Conservation (phyloP, 2,329 filamentous ascomycete species). For the Seiridium unicorne region DNA sequence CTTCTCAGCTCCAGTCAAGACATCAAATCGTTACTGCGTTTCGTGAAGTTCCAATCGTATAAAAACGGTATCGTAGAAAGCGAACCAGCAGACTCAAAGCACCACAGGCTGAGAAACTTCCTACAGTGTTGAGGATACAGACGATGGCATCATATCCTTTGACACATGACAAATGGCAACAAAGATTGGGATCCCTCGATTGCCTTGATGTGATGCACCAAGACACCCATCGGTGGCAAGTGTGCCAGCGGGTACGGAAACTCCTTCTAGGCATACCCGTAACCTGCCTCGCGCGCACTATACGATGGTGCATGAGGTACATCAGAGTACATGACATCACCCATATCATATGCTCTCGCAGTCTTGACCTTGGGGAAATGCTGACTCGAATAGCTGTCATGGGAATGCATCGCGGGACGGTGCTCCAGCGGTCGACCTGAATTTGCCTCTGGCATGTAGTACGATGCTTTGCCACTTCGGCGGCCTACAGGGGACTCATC, state of each 20-base stretch:
- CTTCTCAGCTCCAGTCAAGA: not conserved
- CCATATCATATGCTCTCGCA: not conserved
- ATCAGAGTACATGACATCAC: slow-evolving; percentile 4
- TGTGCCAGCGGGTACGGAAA: not conserved
- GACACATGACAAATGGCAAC: too few relatives aligned
- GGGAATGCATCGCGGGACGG: slow-evolving; percentile 1
- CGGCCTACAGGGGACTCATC: not conserved
- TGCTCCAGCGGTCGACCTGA: slow-evolving; percentile 1
- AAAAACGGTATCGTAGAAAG: not conserved
- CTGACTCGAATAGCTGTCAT: not conserved
- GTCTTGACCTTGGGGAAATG: slow-evolving; percentile 6
- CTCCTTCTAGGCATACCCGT: not conserved
- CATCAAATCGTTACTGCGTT: slow-evolving; percentile 13
- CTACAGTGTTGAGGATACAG: not conserved
- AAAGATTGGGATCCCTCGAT: not conserved
- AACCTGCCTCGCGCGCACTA: not conserved
- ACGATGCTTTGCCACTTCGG: not conserved
- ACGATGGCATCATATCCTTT: too few relatives aligned
- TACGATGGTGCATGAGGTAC: not conserved
- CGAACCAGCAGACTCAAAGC: not conserved
- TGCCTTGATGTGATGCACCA: not conserved
- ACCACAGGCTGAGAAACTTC: not conserved
- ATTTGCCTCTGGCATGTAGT: slow-evolving; percentile 2
- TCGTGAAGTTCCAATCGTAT: not conserved
- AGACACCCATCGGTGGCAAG: not conserved